Percentiles rank a stretch among this genome's conserved stretches.
Conservation (phyloP, 116 monocot species). For the Thalassia testudinum region DNA sequence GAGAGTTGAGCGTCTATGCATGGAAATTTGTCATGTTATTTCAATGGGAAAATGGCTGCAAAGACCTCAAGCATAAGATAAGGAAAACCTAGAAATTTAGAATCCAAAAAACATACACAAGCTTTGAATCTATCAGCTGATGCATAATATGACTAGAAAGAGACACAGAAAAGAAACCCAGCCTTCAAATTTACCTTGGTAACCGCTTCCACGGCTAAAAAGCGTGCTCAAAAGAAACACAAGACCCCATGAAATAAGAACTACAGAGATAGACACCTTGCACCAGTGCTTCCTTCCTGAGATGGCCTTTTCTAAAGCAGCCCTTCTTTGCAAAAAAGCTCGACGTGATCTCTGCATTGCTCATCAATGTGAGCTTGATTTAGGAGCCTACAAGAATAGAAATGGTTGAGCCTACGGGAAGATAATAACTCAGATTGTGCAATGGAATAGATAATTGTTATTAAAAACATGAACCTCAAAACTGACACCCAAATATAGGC, state of each 20-base stretch:
- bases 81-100: too few species aligned
- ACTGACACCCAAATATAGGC: too few species aligned
- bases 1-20: too few species aligned
- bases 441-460: too few species aligned
- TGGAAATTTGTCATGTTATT: too few species aligned
- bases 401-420: too few species aligned
- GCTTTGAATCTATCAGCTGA: background rate
- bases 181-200: slow-evolving; percentile 18
- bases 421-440: too few species aligned
- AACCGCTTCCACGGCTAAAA: slow-evolving; percentile 40
- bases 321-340: slow-evolving; percentile 64
- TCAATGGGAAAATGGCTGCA: too few species aligned
- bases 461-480: too few species aligned
- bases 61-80: too few species aligned
- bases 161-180: background rate
- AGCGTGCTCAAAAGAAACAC: slow-evolving; percentile 40
- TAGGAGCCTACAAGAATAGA: too few species aligned
- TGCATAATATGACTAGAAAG: background rate
- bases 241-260: slow-evolving; percentile 38
- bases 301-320: slow-evolving; percentile 11
- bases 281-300: slow-evolving; percentile 18
- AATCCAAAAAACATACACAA: too few species aligned
- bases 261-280: slow-evolving; percentile 43
- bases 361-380: slow-evolving; percentile 20
- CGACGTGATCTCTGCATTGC: slow-evolving; percentile 70